Base-by-base conservation (phyloP, 2,329 filamentous ascomycete species). In the Fusarium neocosmosporiellum region DNA sequence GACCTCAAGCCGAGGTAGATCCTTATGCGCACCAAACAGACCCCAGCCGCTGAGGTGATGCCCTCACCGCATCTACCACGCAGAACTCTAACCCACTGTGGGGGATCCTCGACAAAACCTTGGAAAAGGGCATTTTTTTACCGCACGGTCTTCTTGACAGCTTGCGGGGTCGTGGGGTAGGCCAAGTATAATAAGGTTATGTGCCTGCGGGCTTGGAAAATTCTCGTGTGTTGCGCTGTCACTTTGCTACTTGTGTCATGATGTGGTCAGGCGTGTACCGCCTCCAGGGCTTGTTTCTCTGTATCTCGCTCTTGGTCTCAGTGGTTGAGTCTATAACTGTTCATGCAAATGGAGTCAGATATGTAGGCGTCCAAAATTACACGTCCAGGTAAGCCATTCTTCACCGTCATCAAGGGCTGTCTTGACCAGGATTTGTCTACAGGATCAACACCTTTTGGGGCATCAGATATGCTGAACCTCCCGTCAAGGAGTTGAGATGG, bases 401-500 rank as follows among this genome's bases (percentile, higher is more conserved):
- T 2, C 14, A 22, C 14, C 2, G 4, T 4, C n/a, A 4, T 10
- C 16, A n/a, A n/a, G 14, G 24, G 14, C 20, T 59, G 3, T 7
- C 20, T 22, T 59, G 31, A 31, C 37, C 9, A 16, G 5, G 16
- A 13, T 20, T 5, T 29, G 3, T 27, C 2, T 31, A 2, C 9
- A 64, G 61, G 31, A 36, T 64, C 53, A 64, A 64, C 39, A 48
- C 50, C 5, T 64, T 36, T n/a, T 20, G 24, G 13, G 50, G 37
- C 18, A 64, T 64, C 34, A 48, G 18, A 64, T 64, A 64, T 29
- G 61, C 61, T 18, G 16, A 64, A 24, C 53, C 61, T 13, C 61
- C 61, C 20, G 22, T 59, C 22, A 55, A 55, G n/a, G n/a, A 59
- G 20, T 27, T 64, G 20, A 29, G 61, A 16, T 64, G 37, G 61